Conservation (phyloP, 176 grass and related monocot species). For the Neostapfia colusana region DNA sequence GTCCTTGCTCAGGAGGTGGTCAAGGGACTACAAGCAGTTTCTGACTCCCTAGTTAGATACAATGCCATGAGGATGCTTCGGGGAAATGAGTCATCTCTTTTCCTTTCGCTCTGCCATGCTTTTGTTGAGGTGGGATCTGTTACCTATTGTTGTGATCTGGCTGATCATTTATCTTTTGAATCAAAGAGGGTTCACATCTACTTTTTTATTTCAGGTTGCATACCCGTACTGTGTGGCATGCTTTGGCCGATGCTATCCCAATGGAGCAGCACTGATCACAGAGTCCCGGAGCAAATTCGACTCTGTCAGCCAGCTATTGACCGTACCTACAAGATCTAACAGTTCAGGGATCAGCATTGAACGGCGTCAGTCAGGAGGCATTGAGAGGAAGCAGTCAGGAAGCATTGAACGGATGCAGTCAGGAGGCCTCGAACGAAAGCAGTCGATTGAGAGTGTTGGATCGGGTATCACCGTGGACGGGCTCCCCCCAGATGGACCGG, state of each 20-base stretch:
- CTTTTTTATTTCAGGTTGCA: conserved; percentile 48
- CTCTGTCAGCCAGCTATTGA: conserved; percentile 65
- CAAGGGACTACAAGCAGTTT: conserved; percentile 74
- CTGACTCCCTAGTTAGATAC: conserved; percentile 91
- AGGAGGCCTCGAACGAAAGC: conserved; percentile 49
- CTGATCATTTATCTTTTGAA: neutral
- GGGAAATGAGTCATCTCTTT: conserved; percentile 85
- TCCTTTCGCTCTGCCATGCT: conserved; percentile 84
- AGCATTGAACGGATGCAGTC: conserved; percentile 48
- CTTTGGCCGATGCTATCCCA: conserved; percentile 88
- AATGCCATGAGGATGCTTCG: conserved; percentile 91
- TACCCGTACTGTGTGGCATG: conserved; percentile 77
- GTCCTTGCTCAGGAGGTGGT: conserved; percentile 86
- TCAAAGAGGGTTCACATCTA: neutral
- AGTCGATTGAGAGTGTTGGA: conserved; percentile 36
- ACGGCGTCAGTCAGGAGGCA: conserved; percentile 46
- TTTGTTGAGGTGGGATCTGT: conserved; percentile 75
- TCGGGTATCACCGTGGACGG: conserved; percentile 9
- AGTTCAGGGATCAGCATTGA: conserved; percentile 46
- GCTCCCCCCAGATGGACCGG: conserved; percentile 34
- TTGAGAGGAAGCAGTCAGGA: conserved; percentile 25
- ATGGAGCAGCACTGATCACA: conserved; percentile 71
- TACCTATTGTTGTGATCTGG: neutral
- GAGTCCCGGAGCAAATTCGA: conserved; percentile 61
- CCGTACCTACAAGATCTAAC: conserved; percentile 47